These are phyloP conservation scores for Botryotinia convoluta DNA, from an alignment of 2,329 filamentous ascomycete genomes.

Conservation along the genomic window DNA sequence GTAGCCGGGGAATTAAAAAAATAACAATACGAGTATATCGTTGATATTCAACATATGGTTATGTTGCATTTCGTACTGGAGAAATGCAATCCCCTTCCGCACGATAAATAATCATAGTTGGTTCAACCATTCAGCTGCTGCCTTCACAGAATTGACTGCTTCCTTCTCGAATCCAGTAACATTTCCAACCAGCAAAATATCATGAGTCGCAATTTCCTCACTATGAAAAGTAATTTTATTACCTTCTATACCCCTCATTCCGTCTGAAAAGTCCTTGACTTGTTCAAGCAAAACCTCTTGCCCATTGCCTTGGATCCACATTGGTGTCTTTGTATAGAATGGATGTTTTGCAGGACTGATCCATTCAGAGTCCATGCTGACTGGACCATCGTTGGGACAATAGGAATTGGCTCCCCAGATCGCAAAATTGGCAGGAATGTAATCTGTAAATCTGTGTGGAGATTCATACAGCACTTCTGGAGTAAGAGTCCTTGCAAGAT, in stretches of 20 bases:
- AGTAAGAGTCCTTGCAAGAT: neutral
- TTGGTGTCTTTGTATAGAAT: neutral
- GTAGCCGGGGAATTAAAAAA: too few species aligned
- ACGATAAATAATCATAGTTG: neutral
- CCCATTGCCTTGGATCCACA: neutral
- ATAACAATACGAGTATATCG: neutral
- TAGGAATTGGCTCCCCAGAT: neutral
- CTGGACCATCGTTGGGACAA: neutral
- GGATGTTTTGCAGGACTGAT: neutral
- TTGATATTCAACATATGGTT: neutral
- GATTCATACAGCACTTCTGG: neutral
- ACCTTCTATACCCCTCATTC: neutral
- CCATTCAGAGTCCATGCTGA: neutral
- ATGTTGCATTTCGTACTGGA: neutral
- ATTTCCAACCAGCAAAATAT: neutral
- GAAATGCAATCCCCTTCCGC: neutral
- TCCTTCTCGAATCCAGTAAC: neutral
- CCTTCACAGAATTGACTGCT: neutral
- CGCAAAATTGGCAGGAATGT: neutral
- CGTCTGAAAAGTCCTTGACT: neutral
- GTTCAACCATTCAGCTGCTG: neutral
- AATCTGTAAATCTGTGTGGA: neutral
- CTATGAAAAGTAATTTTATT: neutral
- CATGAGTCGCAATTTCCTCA: neutral
- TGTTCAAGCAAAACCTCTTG: neutral